Conservation (phyloP, 257 asterid genomes). For the Petunia axillaris region DNA sequence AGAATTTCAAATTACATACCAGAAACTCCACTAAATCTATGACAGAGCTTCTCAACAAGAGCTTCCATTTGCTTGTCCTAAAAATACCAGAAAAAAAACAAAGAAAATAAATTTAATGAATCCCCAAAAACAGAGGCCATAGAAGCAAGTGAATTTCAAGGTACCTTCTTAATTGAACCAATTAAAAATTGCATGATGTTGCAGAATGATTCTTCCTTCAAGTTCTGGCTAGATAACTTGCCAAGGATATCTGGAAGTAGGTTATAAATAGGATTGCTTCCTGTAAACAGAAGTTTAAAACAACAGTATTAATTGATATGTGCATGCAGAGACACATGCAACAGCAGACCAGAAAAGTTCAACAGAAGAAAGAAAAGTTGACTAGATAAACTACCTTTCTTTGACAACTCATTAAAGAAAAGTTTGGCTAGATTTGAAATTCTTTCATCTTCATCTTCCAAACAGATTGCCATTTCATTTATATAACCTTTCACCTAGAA, state of each 20-base stretch:
- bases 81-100: background rate
- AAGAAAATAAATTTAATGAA: constrained; percentile 23
- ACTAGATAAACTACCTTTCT: constrained; percentile 65
- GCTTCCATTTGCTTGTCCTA: constrained; percentile 99
- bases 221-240: constrained; percentile 73
- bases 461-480: constrained; percentile 84
- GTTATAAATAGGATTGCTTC: constrained; percentile 93
- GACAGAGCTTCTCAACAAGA: constrained; percentile 95
- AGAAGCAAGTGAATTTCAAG: constrained; percentile 26
- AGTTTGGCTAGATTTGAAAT: constrained; percentile 84
- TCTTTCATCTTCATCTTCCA: constrained; percentile 92
- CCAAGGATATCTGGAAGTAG: constrained; percentile 97
- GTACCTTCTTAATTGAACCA: constrained; percentile 91
- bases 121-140: constrained; percentile 17
- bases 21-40: constrained; percentile 86
- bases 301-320: constrained; percentile 4
- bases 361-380: constrained; percentile 2
- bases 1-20: constrained; percentile 48
- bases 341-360: constrained; percentile 1
- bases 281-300: constrained; percentile 49
- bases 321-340: background rate
- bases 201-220: constrained; percentile 82
- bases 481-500: constrained; percentile 92
- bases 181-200: constrained; percentile 94
- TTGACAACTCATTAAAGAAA: constrained; percentile 89